Evolutionary conservation across 225 moss, liverwort and hornwort species (phyloP), one percentile per base, ranked within the genome.

Genomic region (Polytrichum commune): DNA sequence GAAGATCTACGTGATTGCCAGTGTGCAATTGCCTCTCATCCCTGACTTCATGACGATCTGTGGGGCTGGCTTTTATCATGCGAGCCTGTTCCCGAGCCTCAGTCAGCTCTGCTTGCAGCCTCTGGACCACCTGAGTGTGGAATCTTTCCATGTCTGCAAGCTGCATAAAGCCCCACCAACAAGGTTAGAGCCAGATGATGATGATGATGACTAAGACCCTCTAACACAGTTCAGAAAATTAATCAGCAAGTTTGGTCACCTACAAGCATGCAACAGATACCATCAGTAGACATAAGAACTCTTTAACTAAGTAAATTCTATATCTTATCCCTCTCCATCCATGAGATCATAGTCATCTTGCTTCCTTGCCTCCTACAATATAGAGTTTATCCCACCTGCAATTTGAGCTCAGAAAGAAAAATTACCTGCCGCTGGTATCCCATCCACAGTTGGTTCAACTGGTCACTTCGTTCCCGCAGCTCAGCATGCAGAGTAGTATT

Each of bases 371-470:
- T 13, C 46, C 46, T 46, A 46, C 46, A 46, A 46, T 13, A 46
- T 38, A 38, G 38, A 38, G 38, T 10, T 38, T 10, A 4, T 46
- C 46, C 46, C 46, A 46, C 4, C 3, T 46, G 46, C 16, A 46
- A 46, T 46, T 46, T 16, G 16, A 46, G 13, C 46, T 46, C 46
- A 46, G 13, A 13, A 46, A 46, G 46, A 46, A 16, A 65, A 32
- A 27, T 54, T 72, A 96, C 96, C 93, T 93, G 96, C 79, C 96
- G 87, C 84, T 96, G 92, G 71, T 83, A 93, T 72, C 91, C 91
- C 72, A 86, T 78, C 96, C 92, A 96, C 58, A 96, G 87, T 72
- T 96, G 90, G 83, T 96, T 93, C 78, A 96, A 77, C 60, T 96
- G 89, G 70, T 96, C 96, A 83, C 75, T 93, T 27, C 93, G 90